Base-by-base conservation (phyloP, 345 rosid genomes). In the Moricandia moricandioides region DNA sequence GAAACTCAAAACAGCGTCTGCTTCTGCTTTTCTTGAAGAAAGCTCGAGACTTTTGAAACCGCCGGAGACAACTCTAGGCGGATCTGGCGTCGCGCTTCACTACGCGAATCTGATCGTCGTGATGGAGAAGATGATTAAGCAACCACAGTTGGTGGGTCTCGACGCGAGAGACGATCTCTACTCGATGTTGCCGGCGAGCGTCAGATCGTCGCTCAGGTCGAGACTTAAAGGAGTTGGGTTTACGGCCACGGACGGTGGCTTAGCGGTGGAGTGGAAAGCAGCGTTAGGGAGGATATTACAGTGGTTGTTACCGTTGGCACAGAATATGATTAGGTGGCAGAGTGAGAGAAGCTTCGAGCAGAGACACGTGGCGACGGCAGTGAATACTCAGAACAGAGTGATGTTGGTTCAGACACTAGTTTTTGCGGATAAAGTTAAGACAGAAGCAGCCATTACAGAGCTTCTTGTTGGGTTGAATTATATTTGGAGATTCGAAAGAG, bases 311-410 rank as follows among this genome's bases (percentile, higher is more conserved):
- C 99, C 97, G 1, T 62, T 96, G 69, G 99, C 96, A 1, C 98
- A 96, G 68, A 92, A 92, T 55, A 96, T 89, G 99, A 92, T 96
- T 10, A 91, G 85, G 81, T 96, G 99, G 98, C 99, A 96, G 65
- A 88, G 87, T 18, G 99, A 91, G 71, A 87, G 99, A 81, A 96
- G 96, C 86, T 89, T 90, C 35, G 98, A 89, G 84, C 98, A 85
- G 81, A 96, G 84, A 79, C 90, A 86, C 65, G 84, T 84, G 71
- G 43, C 83, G 74, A 74, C 74, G 6, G 66, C 85, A 3, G 86
- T 68, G 66, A 85, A 63, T 2, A 62, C 65, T 67, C 77, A 67
- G 64, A 51, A 21, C 57, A 52, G 78, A 58, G 93, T 88, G 76
- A 86, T 92, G 73, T 84, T 96, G 35, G 78, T 92, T 80, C 93